phyloP scores from a whole-genome alignment of 2,329 filamentous ascomycete species.

The Hypoxylon sp. region DNA sequence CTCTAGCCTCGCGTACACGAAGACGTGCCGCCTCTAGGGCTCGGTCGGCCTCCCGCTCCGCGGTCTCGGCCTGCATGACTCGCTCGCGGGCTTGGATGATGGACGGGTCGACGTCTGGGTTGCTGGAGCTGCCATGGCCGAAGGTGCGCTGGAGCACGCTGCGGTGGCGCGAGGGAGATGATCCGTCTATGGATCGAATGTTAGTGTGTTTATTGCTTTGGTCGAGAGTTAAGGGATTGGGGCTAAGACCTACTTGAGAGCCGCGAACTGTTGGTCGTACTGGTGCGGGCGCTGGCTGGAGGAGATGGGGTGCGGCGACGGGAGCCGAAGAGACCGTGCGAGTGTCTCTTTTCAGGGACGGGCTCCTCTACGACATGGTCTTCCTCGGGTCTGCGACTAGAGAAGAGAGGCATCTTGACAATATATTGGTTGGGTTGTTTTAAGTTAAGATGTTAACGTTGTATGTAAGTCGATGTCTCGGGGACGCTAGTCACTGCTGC shows the following conservation, averaged over 20 bases:
- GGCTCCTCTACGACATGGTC: slow-evolving; percentile 57
- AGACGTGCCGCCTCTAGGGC: slow-evolving; percentile 71
- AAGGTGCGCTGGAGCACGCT: slow-evolving; percentile 63
- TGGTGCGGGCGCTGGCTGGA: slow-evolving; percentile 40
- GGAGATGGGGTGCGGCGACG: slow-evolving; percentile 56
- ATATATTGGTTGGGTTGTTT: neutral
- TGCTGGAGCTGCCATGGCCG: slow-evolving; percentile 61
- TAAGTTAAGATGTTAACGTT: neutral
- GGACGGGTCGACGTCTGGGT: slow-evolving; percentile 70
- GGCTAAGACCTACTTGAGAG: slow-evolving; percentile 46
- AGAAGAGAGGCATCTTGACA: slow-evolving; percentile 54
- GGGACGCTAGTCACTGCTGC: neutral
- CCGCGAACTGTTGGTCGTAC: slow-evolving; percentile 47
- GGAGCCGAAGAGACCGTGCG: slow-evolving; percentile 57
- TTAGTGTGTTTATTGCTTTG: slow-evolving; percentile 1
- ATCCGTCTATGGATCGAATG: slow-evolving; percentile 21
- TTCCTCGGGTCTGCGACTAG: slow-evolving; percentile 52
- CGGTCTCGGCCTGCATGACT: slow-evolving; percentile 73
- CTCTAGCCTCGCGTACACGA: slow-evolving; percentile 74
- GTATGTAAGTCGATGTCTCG: neutral
- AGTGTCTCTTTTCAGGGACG: slow-evolving; percentile 61
- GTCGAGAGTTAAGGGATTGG: slow-evolving; percentile 10
- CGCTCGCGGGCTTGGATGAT: slow-evolving; percentile 74
- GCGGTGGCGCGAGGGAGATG: slow-evolving; percentile 50
- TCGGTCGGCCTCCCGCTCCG: slow-evolving; percentile 76